phyloP scores from a whole-genome alignment of 75 land plant genomes.

The Azolla pinnata region DNA sequence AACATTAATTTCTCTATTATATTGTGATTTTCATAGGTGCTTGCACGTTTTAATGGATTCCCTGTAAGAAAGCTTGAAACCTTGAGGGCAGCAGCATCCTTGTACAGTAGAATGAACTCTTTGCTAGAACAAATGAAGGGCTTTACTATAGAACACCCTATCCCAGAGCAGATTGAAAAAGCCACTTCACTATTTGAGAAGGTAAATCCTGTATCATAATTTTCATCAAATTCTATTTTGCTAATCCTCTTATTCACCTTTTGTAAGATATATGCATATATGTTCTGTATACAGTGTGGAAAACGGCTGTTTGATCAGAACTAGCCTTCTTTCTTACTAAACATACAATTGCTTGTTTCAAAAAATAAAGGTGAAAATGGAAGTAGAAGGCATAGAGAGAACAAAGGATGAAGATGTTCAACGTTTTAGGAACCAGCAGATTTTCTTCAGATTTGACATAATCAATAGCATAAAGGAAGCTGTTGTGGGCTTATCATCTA shows the following conservation, averaged over 20 bases:
- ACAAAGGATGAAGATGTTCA: conserved; percentile 57
- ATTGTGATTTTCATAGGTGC: conserved; percentile 31
- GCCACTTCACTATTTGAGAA: conserved; percentile 40
- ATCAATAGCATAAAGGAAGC: conserved; percentile 42
- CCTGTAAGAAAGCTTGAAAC: conserved; percentile 50
- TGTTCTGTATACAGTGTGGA: no score
- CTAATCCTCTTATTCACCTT: no score
- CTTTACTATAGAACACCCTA: conserved; percentile 41
- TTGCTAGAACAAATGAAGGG: conserved; percentile 15
- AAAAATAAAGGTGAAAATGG: conserved; percentile 35
- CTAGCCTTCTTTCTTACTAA: no score
- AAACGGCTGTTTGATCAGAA: no score
- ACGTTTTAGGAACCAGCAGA: conserved; percentile 37
- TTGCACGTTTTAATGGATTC: conserved; percentile 57
- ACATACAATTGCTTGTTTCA: no score
- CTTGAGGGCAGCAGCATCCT: conserved; percentile 45
- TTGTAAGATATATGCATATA: no score
- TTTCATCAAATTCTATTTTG: no score
- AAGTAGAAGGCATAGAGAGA: conserved; percentile 43
- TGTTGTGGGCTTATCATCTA: conserved; percentile 56
- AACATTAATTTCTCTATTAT: no score
- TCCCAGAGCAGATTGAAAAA: conserved; percentile 35
- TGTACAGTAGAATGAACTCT: conserved; percentile 28
- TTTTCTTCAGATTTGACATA: conserved; percentile 40
- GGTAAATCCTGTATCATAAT: no score